Base-by-base conservation (phyloP, 2,329 filamentous ascomycete genomes). In the Onygenales sp. region DNA sequence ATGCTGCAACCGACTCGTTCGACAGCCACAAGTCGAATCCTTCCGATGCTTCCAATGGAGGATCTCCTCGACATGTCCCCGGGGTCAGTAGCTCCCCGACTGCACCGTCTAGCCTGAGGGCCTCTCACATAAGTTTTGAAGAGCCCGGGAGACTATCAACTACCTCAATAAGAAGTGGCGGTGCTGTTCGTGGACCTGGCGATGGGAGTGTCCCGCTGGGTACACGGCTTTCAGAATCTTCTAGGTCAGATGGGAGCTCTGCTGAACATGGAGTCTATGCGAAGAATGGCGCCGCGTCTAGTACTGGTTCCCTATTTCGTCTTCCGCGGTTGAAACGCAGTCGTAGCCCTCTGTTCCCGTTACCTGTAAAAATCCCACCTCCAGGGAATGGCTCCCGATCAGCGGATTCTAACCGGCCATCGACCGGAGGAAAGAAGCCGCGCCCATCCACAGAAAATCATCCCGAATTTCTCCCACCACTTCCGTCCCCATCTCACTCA, bases 201-300 rank as follows among this genome's bases (percentile, higher is more conserved):
- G 82, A 85, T 57, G 82, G 86, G 57, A 72, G 89, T 55, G 82
- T 83, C 7, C 75, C 86, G 17, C 82, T 84, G 9, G 73, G 81
- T 33, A 79, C 80, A 58, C 78, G 88, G 42, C 72, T 86, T 32
- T 93, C 88, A 5, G 92, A 96, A 64, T 96, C 92, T 1, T 95
- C 90, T 2, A 82, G 87, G 60, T 96, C 92, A 32, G 91, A 96
- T 68, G 87, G 82, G 44, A 95, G 88, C 70, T 87, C 85, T 13
- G 82, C 78, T 43, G 85, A 91, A 62, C 79, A 79, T 60, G 75
- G 76, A 42, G 72, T 81, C 49, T 81, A 80, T 68, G 84, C 77
- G 44, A 84, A 82, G 6, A 85, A 83, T 9, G 82, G 87, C 58
- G 82, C 79, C 8, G 73, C 79, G 11, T 77, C 80, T 32, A 80